Evolutionary conservation across 176 grass and related monocot genomes (phyloP), one percentile per base, ranked within the genome.

Genomic region (Thalia dealbata): DNA sequence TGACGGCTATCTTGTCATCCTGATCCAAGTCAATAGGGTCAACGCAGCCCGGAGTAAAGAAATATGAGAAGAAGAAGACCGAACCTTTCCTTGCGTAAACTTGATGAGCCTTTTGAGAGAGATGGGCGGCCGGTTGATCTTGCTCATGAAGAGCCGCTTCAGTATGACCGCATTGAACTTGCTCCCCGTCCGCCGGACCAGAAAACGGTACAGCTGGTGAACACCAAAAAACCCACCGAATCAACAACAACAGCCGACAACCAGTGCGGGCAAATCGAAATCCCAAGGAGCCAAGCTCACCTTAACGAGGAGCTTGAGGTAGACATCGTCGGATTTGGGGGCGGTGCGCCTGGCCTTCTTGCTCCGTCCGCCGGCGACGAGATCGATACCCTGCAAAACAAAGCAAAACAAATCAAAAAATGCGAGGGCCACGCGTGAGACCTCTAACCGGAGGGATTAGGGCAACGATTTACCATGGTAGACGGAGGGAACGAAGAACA

Each of bases 361-460:
- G 52, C 27, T 73, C 52, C 71, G 71, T 14, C 71, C 52, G 52
- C 71, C 52, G 18, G 30, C 71, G 8, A 56, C 52, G 50, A 73
- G 71, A 73, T 73, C 71, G 52, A 73, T 59, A 73, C 71, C 71
- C 71, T 60, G 21, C 9, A 27, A 56, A n/a, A n/a, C n/a, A n/a
- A n/a, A n/a, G n/a, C 28, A 14, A 4, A 42, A 55, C 41, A 22
- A 48, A 24, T 65, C 27, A 12, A 35, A 0, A 8, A 65, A 9
- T n/a, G 15, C 15, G 54, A 38, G 26, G 27, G 13, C 8, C 26
- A 61, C 15, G 30, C 15, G 30, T 16, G 63, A 15, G 18, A 30
- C 27, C 27, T 2, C 4, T 9, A 18, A 65, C 25, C 2, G 61
- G 23, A 64, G 61, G 14, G 63, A 65, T 65, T 65, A 65, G 11